Percentiles rank a stretch among this genome's conserved stretches.
Conservation (phyloP, 148 eudicot genomes). For the Polygonum maritimum region DNA sequence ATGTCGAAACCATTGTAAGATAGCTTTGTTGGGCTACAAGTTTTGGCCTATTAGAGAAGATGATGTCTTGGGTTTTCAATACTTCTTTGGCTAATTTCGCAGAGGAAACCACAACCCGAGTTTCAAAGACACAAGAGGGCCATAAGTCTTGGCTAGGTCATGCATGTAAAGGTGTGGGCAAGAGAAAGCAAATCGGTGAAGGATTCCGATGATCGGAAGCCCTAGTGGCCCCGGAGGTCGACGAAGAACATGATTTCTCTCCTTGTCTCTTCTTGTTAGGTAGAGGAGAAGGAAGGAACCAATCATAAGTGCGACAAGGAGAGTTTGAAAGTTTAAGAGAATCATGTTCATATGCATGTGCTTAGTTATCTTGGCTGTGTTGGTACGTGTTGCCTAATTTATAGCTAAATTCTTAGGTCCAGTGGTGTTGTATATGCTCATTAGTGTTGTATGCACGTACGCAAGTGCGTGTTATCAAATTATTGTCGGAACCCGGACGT, state of each 20-base stretch:
- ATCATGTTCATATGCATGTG: background rate
- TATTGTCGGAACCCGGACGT: too few species aligned
- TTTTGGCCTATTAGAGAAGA: background rate
- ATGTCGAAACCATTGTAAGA: constrained; percentile 19
- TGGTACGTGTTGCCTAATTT: too few species aligned
- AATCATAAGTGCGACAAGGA: background rate
- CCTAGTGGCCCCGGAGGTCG: background rate
- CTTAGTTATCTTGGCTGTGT: background rate
- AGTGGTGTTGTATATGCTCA: too few species aligned
- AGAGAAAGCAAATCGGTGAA: background rate
- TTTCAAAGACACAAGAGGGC: background rate
- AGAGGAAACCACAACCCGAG: background rate
- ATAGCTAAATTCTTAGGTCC: too few species aligned
- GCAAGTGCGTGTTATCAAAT: too few species aligned
- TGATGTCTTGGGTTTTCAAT: background rate
- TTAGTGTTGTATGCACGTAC: too few species aligned
- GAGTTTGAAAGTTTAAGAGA: background rate
- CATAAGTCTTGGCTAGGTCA: background rate
- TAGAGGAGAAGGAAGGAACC: background rate
- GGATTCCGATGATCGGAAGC: background rate
- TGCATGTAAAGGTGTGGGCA: background rate
- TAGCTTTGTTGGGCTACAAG: background rate
- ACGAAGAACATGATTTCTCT: background rate
- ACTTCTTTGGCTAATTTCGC: background rate
- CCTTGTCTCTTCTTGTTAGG: too few species aligned